These are phyloP conservation scores for Lachnellula arida DNA, from an alignment of 2,329 filamentous ascomycete species.

Conservation along the genomic window DNA sequence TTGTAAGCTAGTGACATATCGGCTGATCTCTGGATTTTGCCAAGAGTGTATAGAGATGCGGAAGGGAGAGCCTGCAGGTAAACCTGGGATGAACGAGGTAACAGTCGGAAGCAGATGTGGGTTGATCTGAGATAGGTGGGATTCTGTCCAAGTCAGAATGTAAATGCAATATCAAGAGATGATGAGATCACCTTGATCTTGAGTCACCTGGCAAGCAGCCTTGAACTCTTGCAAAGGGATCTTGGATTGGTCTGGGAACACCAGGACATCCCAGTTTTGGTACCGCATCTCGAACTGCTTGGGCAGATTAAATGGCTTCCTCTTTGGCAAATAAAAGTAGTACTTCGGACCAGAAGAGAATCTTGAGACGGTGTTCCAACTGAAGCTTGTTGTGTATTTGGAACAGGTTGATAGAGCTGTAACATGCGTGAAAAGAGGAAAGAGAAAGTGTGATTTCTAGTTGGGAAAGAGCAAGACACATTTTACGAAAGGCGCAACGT, in stretches of 20 bases:
- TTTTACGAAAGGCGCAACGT: not conserved
- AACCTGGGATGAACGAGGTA: conserved; percentile 66
- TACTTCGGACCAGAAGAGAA: not conserved
- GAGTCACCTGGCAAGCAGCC: conserved; percentile 66
- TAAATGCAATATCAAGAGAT: conserved; percentile 25
- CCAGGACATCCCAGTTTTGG: conserved; percentile 79
- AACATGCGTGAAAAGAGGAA: not conserved
- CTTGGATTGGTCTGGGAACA: conserved; percentile 64
- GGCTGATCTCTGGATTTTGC: conserved; percentile 56
- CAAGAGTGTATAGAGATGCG: conserved; percentile 73
- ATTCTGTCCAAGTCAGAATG: conserved; percentile 9
- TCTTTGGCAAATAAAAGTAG: not conserved
- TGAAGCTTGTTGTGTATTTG: not conserved
- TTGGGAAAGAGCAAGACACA: not conserved
- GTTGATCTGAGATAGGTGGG: conserved; percentile 5
- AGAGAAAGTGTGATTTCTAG: not conserved
- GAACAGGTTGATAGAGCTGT: not conserved
- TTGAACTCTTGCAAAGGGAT: conserved; percentile 78
- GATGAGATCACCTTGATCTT: conserved; percentile 37
- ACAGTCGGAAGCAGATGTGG: conserved; percentile 52
- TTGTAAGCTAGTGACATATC: conserved; percentile 50
- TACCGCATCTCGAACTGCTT: conserved; percentile 60
- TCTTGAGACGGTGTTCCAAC: not conserved
- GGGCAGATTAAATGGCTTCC: not conserved
- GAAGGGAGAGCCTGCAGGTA: conserved; percentile 55